Evolutionary conservation across 1,139 yeast species (phyloP).

Genomic region (Arxiozyma heterogenica): DNA sequence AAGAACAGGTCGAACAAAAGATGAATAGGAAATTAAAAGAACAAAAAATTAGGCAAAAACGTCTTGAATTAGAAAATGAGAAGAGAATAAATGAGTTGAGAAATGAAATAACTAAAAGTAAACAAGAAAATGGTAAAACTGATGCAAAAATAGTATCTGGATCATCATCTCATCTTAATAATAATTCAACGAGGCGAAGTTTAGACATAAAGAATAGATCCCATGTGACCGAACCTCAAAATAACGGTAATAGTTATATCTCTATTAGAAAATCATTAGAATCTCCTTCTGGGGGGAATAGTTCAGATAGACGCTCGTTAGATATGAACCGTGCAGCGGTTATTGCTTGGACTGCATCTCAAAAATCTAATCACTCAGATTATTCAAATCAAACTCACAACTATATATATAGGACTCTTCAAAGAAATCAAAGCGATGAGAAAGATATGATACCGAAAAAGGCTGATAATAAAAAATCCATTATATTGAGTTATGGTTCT

Average conservation of each 20-base stretch:
- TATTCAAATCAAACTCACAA: neutral
- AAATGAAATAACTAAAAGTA: constrained; percentile 7
- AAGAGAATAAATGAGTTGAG: constrained; percentile 8
- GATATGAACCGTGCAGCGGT: constrained; percentile 2
- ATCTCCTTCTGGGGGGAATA: neutral
- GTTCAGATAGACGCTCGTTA: neutral
- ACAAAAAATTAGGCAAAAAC: constrained; percentile 10
- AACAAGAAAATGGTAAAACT: neutral
- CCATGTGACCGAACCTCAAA: neutral
- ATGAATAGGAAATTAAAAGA: constrained; percentile 14
- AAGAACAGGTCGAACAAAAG: constrained; percentile 21
- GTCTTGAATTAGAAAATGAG: constrained; percentile 7
- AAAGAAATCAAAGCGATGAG: neutral
- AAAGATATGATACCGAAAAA: neutral
- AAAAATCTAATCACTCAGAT: neutral
- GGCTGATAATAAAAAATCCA: neutral
- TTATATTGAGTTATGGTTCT: neutral
- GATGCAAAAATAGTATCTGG: neutral
- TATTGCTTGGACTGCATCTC: constrained; percentile 5
- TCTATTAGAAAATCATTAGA: constrained; percentile 3
- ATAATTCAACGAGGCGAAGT: constrained; percentile 8
- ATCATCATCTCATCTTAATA: neutral
- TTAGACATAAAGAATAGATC: constrained; percentile 8
- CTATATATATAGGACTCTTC: neutral
- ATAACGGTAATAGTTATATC: neutral